phyloP scores from a whole-genome alignment of 495 filamentous ascomycete species.

The Polyplosphaeria fusca region DNA sequence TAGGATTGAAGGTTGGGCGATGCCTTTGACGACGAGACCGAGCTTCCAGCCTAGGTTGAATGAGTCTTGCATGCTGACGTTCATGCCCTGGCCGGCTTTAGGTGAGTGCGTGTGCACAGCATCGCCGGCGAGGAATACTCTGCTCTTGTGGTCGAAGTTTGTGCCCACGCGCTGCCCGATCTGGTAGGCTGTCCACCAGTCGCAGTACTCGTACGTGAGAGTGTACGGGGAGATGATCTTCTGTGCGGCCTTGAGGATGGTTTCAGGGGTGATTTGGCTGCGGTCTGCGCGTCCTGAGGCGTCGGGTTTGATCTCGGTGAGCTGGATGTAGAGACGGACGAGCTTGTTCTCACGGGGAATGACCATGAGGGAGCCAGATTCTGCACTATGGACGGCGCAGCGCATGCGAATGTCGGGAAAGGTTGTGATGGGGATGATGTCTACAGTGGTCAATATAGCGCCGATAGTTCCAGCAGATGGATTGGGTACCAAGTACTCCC shows the following conservation, averaged over 20 bases:
- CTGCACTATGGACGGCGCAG: conserved; percentile 64
- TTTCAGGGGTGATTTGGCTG: conserved; percentile 53
- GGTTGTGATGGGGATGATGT: conserved; percentile 55
- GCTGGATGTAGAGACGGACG: conserved; percentile 68
- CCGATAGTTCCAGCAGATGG: conserved; percentile 5
- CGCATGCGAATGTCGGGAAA: conserved; percentile 62
- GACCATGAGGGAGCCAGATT: conserved; percentile 62
- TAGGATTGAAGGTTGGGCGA: conserved; percentile 56
- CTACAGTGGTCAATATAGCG: conserved; percentile 47
- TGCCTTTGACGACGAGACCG: conserved; percentile 63
- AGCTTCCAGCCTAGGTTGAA: conserved; percentile 86
- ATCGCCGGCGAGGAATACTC: conserved; percentile 77
- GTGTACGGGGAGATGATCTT: conserved; percentile 61
- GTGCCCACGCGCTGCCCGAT: conserved; percentile 72
- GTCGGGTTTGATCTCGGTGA: conserved; percentile 45
- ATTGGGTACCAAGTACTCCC: conserved; percentile 36
- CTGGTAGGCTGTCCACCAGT: conserved; percentile 42
- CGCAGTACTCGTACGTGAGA: conserved; percentile 57
- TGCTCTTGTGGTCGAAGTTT: conserved; percentile 61
- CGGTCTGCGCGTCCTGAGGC: conserved; percentile 26
- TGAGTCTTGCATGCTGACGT: conserved; percentile 76
- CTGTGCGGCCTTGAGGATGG: conserved; percentile 58
- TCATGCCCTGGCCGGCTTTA: conserved; percentile 85
- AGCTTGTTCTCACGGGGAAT: conserved; percentile 67
- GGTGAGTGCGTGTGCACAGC: conserved; percentile 80